phyloP scores from a whole-genome alignment of 768 basidiomycete genomes.

The Lanmaoa pseudosensibilis region DNA sequence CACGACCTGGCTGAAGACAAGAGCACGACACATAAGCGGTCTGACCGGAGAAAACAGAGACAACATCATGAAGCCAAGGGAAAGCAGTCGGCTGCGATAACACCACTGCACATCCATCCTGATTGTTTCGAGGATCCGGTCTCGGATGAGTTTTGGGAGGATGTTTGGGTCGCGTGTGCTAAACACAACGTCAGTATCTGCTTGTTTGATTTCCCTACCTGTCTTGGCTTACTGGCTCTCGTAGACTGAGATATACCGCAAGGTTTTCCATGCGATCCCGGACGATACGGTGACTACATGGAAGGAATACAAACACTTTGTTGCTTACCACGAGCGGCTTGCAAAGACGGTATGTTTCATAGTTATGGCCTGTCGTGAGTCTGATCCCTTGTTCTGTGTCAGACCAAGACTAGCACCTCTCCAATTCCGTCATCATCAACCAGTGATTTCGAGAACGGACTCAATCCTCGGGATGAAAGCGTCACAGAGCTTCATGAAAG shows the following conservation, averaged over 20 bases:
- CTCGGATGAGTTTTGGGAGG: slow-evolving; percentile 83
- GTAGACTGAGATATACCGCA: slow-evolving; percentile 93
- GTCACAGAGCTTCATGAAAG: slow-evolving; percentile 18
- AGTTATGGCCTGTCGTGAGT: neutral
- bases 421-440: slow-evolving; percentile 48
- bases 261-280: slow-evolving; percentile 91
- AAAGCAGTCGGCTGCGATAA: slow-evolving; percentile 61
- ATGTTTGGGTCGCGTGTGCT: slow-evolving; percentile 85
- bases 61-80: slow-evolving; percentile 54
- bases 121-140: slow-evolving; percentile 88
- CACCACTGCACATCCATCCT: slow-evolving; percentile 71
- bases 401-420: slow-evolving; percentile 45
- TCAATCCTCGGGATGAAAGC: slow-evolving; percentile 11
- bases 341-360: slow-evolving; percentile 58
- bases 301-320: slow-evolving; percentile 92
- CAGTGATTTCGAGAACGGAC: slow-evolving; percentile 47
- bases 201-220: neutral
- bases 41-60: slow-evolving; percentile 57
- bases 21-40: slow-evolving; percentile 47
- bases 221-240: slow-evolving; percentile 1
- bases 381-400: slow-evolving; percentile 5
- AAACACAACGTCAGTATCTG: slow-evolving; percentile 73
- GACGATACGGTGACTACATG: slow-evolving; percentile 93
- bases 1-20: slow-evolving; percentile 49
- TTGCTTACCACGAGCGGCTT: slow-evolving; percentile 70